A percentile compares a stretch with the other conserved stretches of the same genome.
Conservation (phyloP, 495 filamentous ascomycete genomes). For the Clohesyomyces aquaticus region DNA sequence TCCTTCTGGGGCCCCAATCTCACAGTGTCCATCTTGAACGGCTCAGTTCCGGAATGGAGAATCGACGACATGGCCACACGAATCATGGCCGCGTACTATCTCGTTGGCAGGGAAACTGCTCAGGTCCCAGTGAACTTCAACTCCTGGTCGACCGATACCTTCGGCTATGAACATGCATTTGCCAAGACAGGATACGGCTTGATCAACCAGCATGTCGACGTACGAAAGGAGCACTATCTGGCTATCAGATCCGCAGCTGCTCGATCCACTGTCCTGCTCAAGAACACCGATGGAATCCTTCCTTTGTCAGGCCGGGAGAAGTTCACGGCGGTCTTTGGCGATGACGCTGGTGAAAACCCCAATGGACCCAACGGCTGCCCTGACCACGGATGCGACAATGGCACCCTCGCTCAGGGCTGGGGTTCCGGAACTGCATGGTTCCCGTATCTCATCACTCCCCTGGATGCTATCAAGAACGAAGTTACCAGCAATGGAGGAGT, state of each 20-base stretch:
- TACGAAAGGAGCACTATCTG: slow-evolving; percentile 71
- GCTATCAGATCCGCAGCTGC: slow-evolving; percentile 75
- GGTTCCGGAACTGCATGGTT: slow-evolving; percentile 88
- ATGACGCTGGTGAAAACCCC: slow-evolving; percentile 78
- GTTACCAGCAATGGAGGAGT: slow-evolving; percentile 63
- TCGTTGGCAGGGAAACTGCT: slow-evolving; percentile 71
- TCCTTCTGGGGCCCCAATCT: slow-evolving; percentile 89
- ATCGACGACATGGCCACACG: slow-evolving; percentile 91
- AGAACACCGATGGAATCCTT: slow-evolving; percentile 75
- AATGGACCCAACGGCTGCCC: slow-evolving; percentile 82
- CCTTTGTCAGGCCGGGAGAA: slow-evolving; percentile 76
- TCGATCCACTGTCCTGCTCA: slow-evolving; percentile 82
- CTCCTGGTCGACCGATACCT: slow-evolving; percentile 81
- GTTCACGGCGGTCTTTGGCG: slow-evolving; percentile 79
- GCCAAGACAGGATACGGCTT: slow-evolving; percentile 63
- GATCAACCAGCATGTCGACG: slow-evolving; percentile 86
- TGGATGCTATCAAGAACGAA: slow-evolving; percentile 79
- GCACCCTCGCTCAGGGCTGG: slow-evolving; percentile 94
- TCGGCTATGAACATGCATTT: slow-evolving; percentile 66
- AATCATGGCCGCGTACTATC: slow-evolving; percentile 93
- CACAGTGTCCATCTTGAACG: slow-evolving; percentile 84
- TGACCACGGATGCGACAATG: slow-evolving; percentile 82
- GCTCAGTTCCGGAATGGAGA: slow-evolving; percentile 86
- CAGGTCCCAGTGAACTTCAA: slow-evolving; percentile 79
- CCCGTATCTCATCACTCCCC: slow-evolving; percentile 87